Percentiles rank a stretch among this genome's conserved stretches.
phyloP scores from a whole-genome alignment of 176 grass and related monocot species.

The Triticum monococcum region DNA sequence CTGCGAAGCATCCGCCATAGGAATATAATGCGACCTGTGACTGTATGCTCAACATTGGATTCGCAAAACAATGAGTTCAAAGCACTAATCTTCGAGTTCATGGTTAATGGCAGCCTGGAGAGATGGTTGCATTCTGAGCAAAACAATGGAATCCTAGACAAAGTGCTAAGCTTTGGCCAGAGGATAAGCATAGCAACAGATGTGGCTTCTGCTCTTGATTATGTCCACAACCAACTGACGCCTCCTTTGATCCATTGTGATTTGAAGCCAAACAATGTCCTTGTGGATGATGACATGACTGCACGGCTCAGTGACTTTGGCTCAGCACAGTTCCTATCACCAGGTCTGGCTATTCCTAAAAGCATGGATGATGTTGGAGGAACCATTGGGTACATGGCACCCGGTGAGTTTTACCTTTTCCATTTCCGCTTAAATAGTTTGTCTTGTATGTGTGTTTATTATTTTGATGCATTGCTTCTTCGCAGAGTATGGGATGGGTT shows the following conservation, averaged over 20 bases:
- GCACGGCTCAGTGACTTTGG: slow-evolving; percentile 22
- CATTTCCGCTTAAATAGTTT: not conserved
- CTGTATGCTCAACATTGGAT: not conserved
- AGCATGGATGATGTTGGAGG: no score
- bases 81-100: slow-evolving; percentile 24
- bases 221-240: slow-evolving; percentile 24
- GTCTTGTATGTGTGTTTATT: not conserved
- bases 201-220: slow-evolving; percentile 36
- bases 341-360: no score
- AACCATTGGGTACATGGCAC: no score
- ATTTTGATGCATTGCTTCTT: not conserved
- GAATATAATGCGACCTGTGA: not conserved
- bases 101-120: slow-evolving; percentile 35
- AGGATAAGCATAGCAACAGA: slow-evolving; percentile 9
- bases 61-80: slow-evolving; percentile 28
- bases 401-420: no score
- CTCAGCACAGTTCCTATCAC: not conserved
- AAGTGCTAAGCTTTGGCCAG: slow-evolving; percentile 15
- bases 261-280: slow-evolving; percentile 37
- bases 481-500: no score
- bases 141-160: not conserved
- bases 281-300: slow-evolving; percentile 28
- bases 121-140: slow-evolving; percentile 9
- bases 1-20: slow-evolving; percentile 13
- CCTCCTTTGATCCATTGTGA: slow-evolving; percentile 34